Base-by-base conservation (phyloP, 805 yeast genomes). In the Ogataea saltuana region DNA sequence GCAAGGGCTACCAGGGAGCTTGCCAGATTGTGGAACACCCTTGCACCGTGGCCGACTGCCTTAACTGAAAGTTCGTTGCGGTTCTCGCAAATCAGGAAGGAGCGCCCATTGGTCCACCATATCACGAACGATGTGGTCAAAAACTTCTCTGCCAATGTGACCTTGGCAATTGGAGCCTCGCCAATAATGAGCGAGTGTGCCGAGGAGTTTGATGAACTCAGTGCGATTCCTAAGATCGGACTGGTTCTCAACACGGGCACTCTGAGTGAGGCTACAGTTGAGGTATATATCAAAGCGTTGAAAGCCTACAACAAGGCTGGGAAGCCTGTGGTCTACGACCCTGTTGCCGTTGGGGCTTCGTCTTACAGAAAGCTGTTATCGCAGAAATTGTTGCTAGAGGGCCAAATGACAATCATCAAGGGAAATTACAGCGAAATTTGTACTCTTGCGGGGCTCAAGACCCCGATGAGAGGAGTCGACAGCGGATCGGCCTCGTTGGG, bases 321-420 rank as follows among this genome's bases (percentile, higher is more conserved):
- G 2, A 70, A 73, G 33, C 90, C 87, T 3, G 74, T 89, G 23
- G 78, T 89, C 0, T 82, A 85, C 52, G 97, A 89, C 61, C 97
- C 97, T 0, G 96, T 89, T n/a, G 97, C 89, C 1, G 88, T 83
- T 29, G 96, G 96, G 20, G 96, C 97, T 0, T 74, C 96, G 0
- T 44, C 56, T 3, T 73, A 77, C 4, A 71, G 97, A 45, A 66
- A 68, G 29, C 55, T 63, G 3, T 68, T 80, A 13, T 75, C 81
- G 39, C 60, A 68, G 20, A 58, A 59, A 1, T 53, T 88, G 8
- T 60, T 89, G 23, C 70, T 80, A 27, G 60, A 70, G 10, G 88
- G 88, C 33, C 75, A 72, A 54, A 74, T 71, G 48, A 68, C 78
- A 22, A 88, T 85, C 20, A 81, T 89, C 50, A 88, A 90, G 61